phyloP scores from a whole-genome alignment of 768 basidiomycete species.

The Leccinum sublutescens region DNA sequence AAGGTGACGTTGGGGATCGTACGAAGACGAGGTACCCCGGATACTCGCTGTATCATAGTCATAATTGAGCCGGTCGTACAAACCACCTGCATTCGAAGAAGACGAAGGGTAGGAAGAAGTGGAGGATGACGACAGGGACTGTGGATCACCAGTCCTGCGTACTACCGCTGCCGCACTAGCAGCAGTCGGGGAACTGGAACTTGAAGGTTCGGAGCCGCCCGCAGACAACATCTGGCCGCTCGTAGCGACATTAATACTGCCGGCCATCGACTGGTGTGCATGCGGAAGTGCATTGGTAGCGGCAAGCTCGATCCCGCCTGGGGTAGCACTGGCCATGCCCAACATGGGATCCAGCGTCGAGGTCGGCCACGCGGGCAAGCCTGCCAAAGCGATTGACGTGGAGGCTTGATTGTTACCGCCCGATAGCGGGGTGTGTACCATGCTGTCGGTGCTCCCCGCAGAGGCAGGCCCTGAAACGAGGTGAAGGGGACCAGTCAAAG shows the following conservation, averaged over 20 bases:
- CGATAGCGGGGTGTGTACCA: slow-evolving; percentile 20
- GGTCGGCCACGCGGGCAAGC: slow-evolving; percentile 34
- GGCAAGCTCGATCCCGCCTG: slow-evolving; percentile 33
- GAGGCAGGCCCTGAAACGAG: slow-evolving; percentile 20
- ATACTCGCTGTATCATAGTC: slow-evolving; percentile 19
- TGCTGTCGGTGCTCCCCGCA: slow-evolving; percentile 12
- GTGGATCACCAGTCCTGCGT: slow-evolving; percentile 16
- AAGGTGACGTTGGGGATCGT: slow-evolving; percentile 22
- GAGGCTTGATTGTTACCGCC: slow-evolving; percentile 12
- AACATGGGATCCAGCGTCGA: slow-evolving; percentile 33
- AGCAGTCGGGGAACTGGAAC: slow-evolving; percentile 7
- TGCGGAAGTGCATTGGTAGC: slow-evolving; percentile 10
- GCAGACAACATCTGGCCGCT: slow-evolving; percentile 23
- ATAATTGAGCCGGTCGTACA: slow-evolving; percentile 25
- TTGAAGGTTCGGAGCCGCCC: slow-evolving; percentile 12
- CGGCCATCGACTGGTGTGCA: slow-evolving; percentile 14
- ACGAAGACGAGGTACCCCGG: slow-evolving; percentile 15
- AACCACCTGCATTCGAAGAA: slow-evolving; percentile 14
- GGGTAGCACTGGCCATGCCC: slow-evolving; percentile 31
- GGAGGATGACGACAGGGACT: slow-evolving; percentile 14
- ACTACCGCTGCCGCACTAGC: not conserved
- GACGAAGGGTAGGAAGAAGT: slow-evolving; percentile 18
- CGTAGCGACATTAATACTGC: slow-evolving; percentile 2
- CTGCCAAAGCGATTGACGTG: slow-evolving; percentile 26
- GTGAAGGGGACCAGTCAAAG: slow-evolving; percentile 23